Percentiles rank a stretch among this genome's conserved stretches.
Conservation (phyloP, 2,329 filamentous ascomycete genomes). For the Trichoderma arundinaceum region DNA sequence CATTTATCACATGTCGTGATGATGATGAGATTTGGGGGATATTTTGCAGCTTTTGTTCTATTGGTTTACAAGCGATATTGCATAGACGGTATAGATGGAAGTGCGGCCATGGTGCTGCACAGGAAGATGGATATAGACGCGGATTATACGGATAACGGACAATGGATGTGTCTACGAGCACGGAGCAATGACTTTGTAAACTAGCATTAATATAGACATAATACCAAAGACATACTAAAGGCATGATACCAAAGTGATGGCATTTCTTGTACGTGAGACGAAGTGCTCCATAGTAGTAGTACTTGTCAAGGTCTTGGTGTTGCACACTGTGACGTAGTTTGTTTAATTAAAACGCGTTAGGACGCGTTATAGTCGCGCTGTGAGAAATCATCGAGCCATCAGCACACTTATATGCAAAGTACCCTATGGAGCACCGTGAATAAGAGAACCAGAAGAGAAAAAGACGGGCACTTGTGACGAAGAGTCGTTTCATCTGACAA, state of each 20-base stretch:
- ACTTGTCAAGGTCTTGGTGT: background rate
- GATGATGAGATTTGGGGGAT: background rate
- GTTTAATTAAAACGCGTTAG: no score
- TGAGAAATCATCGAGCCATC: no score
- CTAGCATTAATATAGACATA: background rate
- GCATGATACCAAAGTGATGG: background rate
- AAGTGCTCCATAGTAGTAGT: background rate
- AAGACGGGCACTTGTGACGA: no score
- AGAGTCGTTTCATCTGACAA: no score
- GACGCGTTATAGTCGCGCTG: no score
- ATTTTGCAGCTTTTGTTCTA: no score
- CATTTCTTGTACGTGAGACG: background rate
- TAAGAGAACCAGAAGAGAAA: no score
- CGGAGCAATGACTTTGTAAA: slow-evolving; percentile 1
- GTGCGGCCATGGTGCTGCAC: background rate
- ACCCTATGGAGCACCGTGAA: no score
- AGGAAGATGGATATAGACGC: no score
- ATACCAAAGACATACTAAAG: slow-evolving; percentile 4
- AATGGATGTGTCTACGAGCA: background rate
- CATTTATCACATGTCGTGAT: slow-evolving; percentile 20
- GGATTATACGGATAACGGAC: background rate
- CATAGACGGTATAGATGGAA: background rate
- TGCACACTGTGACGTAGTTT: no score
- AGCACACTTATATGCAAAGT: no score
- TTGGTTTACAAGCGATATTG: no score